Evolutionary conservation across 163 green algal species (phyloP), one percentile per base, ranked within the genome.

Genomic region (Prototheca wickerhamii): DNA sequence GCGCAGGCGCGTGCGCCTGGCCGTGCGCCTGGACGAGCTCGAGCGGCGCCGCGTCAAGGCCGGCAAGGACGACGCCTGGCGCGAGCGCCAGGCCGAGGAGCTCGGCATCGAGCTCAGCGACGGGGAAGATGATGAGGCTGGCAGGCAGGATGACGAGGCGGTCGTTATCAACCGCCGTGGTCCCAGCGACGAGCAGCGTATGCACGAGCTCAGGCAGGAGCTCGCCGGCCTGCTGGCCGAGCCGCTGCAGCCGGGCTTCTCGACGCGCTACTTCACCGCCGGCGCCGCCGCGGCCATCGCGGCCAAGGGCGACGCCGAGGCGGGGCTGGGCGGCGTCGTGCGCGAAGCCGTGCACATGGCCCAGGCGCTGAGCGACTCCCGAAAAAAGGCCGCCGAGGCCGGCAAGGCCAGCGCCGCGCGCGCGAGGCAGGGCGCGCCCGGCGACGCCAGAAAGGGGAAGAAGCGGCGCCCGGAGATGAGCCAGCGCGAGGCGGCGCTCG

Each of bases 191-290:
- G 35, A 53, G 60, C 2, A 63, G 44, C 53, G 28, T 34, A 60
- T 35, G 37, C 37, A 58, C 6, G 50, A 46, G 43, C 34, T 66
- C 26, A 67, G 66, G 1, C 63, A 51, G 49, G 63, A 90, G 71
- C 71, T 95, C 63, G 76, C 69, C n/a, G 37, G 56, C 6, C 68
- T 85, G 51, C 73, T 94, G 35, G 37, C 83, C 1, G 63, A 81
- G 60, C 87, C 87, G 18, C 68, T 95, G 69, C 73, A 79, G 67
- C 73, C 78, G 6, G 66, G 34, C 4, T 88, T 88, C 65, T 88
- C 69, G 59, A 43, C 42, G 10, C 79, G 77, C 29, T 95, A 75
- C 70, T 91, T 95, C 68, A 88, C 86, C 1, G 87, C 85, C 2
- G 86, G 84, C 0, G 61, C 72, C 21, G 73, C 69, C 42, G 61